A percentile compares a stretch with the other conserved stretches of the same genome.
Conservation (phyloP, 73 alveolate genomes). For the Paramecium caudatum region DNA sequence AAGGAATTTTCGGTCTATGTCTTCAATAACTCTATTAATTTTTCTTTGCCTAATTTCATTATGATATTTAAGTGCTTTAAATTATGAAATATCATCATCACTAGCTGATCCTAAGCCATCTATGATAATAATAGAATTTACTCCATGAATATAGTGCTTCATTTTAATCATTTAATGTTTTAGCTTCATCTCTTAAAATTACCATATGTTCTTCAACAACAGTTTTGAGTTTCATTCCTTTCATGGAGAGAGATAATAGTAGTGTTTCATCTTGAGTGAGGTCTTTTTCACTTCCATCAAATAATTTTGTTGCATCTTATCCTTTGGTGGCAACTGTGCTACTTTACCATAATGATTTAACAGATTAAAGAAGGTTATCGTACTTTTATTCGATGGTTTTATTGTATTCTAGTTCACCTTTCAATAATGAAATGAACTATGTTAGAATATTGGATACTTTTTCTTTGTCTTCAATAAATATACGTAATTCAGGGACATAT, state of each 20-base stretch:
- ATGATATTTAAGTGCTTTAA: neutral
- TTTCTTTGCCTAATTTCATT: slow-evolving; percentile 25
- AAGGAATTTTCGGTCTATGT: slow-evolving; percentile 18
- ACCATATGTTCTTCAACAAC: slow-evolving; percentile 66
- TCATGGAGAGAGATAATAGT: slow-evolving; percentile 46
- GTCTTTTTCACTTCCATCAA: slow-evolving; percentile 39
- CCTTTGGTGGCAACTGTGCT: slow-evolving; percentile 35
- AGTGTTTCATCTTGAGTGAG: slow-evolving; percentile 9
- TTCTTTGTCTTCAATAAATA: slow-evolving; percentile 68
- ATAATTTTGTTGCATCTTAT: neutral
- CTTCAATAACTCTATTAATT: slow-evolving; percentile 36
- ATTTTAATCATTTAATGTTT: slow-evolving; percentile 50
- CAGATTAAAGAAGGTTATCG: slow-evolving; percentile 63
- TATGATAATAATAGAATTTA: neutral
- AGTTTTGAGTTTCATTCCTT: slow-evolving; percentile 54
- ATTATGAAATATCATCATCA: slow-evolving; percentile 44
- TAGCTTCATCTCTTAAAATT: slow-evolving; percentile 63
- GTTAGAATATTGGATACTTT: slow-evolving; percentile 24
- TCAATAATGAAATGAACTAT: slow-evolving; percentile 69
- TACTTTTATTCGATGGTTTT: slow-evolving; percentile 75
- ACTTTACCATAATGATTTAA: slow-evolving; percentile 27
- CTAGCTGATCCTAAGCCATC: slow-evolving; percentile 64
- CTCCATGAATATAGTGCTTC: slow-evolving; percentile 57
- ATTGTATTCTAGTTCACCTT: slow-evolving; percentile 73
- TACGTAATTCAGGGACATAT: slow-evolving; percentile 69